phyloP scores from a whole-genome alignment of 768 basidiomycete genomes.

The Hygrophoropsis aurantiaca region DNA sequence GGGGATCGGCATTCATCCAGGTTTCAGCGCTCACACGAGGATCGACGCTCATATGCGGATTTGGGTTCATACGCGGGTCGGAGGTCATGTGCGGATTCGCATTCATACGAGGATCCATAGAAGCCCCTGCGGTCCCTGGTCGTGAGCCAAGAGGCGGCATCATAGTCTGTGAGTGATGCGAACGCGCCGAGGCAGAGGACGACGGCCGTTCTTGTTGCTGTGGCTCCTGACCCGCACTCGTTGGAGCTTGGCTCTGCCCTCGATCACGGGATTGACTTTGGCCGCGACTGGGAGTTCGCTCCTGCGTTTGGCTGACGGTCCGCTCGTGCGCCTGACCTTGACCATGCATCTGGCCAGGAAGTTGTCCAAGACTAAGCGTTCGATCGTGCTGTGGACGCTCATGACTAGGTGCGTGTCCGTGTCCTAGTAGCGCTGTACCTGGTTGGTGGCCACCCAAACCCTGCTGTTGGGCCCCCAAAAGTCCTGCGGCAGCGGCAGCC shows the following conservation, averaged over 20 bases:
- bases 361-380: conserved; percentile 15
- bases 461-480: conserved; percentile 1
- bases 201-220: conserved; percentile 20
- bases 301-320: conserved; percentile 21
- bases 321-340: conserved; percentile 21
- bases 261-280: conserved; percentile 22
- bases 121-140: conserved; percentile 24
- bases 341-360: conserved; percentile 17
- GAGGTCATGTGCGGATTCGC: conserved; percentile 23
- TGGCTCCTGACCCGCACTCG: neutral
- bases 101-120: conserved; percentile 24
- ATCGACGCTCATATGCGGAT: conserved; percentile 16
- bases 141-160: conserved; percentile 24
- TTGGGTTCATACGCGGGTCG: conserved; percentile 10
- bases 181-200: conserved; percentile 27
- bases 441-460: conserved; percentile 1
- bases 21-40: neutral
- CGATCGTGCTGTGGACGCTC: conserved; percentile 13
- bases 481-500: conserved; percentile 9
- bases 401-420: conserved; percentile 6
- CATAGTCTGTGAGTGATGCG: conserved; percentile 23
- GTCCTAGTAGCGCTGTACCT: no score
- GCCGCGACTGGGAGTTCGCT: conserved; percentile 21
- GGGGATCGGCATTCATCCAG: neutral
- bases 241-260: conserved; percentile 6